phyloP scores from a whole-genome alignment of 352 stramenopile species.

The Saprolegnia diclina region DNA sequence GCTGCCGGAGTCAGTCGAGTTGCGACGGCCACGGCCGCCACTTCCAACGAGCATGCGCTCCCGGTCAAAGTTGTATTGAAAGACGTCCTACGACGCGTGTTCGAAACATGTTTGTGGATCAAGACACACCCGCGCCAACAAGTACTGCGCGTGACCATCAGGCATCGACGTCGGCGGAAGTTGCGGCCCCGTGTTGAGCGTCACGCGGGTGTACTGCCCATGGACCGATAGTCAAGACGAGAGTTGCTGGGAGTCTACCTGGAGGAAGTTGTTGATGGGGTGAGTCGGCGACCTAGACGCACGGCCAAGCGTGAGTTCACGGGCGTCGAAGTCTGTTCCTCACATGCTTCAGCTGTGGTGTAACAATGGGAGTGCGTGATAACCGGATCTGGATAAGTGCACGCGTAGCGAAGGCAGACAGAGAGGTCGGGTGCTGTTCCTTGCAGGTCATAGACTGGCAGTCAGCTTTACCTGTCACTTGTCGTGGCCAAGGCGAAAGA shows the following conservation, averaged over 20 bases:
- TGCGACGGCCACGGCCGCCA: conserved; percentile 25
- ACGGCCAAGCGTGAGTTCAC: too few species aligned
- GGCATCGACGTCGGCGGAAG: conserved; percentile 41
- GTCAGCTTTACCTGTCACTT: too few species aligned
- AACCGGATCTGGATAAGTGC: neutral
- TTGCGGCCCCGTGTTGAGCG: conserved; percentile 39
- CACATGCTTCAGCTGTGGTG: neutral
- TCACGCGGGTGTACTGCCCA: conserved; percentile 44
- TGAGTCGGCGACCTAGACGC: neutral
- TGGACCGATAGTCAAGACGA: neutral
- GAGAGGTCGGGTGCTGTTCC: too few species aligned
- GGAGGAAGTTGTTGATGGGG: conserved; percentile 12
- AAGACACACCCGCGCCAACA: conserved; percentile 42
- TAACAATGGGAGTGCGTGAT: neutral
- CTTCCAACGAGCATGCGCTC: conserved; percentile 64
- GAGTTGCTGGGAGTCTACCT: neutral
- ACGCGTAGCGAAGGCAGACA: too few species aligned
- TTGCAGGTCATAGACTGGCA: too few species aligned
- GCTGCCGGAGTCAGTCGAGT: neutral
- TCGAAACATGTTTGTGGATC: neutral
- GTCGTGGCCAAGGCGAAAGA: neutral
- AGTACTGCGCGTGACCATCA: conserved; percentile 47
- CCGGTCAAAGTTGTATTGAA: conserved; percentile 67
- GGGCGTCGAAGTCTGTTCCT: neutral
- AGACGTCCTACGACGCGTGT: conserved; percentile 41